These are phyloP conservation scores for Scheffersomyces cryptocercus DNA, from an alignment of 1,139 yeast genomes.

Conservation along the genomic window DNA sequence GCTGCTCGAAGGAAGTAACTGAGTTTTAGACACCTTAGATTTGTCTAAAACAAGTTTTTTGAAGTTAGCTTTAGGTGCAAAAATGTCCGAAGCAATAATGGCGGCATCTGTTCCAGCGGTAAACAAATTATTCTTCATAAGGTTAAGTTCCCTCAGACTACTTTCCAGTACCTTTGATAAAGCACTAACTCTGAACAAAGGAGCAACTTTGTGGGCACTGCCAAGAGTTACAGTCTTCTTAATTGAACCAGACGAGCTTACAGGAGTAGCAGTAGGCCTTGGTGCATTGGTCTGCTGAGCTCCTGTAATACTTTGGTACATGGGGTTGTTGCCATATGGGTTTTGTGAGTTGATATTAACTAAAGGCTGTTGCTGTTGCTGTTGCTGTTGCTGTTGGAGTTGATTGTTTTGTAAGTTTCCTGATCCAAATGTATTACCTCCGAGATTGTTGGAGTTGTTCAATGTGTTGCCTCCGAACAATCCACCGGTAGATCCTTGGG, in stretches of 20 bases:
- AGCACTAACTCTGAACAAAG: slow-evolving; percentile 36
- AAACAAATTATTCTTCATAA: slow-evolving; percentile 18
- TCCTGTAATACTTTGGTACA: slow-evolving; percentile 49
- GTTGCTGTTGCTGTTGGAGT: slow-evolving; percentile 10
- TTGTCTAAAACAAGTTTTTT: slow-evolving; percentile 60
- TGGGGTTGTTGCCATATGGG: slow-evolving; percentile 74
- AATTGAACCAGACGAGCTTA: slow-evolving; percentile 37
- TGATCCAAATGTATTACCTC: background rate
- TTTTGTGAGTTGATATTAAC: slow-evolving; percentile 56
- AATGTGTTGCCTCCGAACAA: background rate
- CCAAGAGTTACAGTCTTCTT: slow-evolving; percentile 62
- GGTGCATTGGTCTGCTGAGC: slow-evolving; percentile 12
- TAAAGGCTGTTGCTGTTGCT: slow-evolving; percentile 31
- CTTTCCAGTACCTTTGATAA: slow-evolving; percentile 6
- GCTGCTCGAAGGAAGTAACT: slow-evolving; percentile 8
- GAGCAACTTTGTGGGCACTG: slow-evolving; percentile 64
- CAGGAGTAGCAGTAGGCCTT: slow-evolving; percentile 54
- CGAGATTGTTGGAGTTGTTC: background rate
- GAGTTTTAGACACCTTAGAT: slow-evolving; percentile 19
- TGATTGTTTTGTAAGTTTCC: background rate
- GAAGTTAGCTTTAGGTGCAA: slow-evolving; percentile 62
- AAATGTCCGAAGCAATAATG: slow-evolving; percentile 69
- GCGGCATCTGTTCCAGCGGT: slow-evolving; percentile 56
- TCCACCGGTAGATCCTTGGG: slow-evolving; percentile 1
- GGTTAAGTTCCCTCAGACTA: slow-evolving; percentile 11